Conservation (phyloP, 2,329 filamentous ascomycete genomes). For the Cytospora schulzeri region DNA sequence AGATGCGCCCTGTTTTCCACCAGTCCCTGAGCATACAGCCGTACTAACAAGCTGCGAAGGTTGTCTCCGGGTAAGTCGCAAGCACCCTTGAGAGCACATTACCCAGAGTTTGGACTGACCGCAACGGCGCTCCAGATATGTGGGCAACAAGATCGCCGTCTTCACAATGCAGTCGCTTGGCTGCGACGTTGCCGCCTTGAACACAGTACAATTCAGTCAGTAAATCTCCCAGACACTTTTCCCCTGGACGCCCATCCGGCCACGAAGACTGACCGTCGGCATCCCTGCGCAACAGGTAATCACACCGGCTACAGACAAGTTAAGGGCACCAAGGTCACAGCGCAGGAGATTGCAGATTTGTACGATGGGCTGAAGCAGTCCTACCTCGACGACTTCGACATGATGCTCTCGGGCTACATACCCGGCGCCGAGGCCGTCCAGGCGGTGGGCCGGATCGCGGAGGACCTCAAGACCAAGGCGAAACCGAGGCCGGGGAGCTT, state of each 20-base stretch:
- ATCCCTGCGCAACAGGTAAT: slow-evolving; percentile 66
- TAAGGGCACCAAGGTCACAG: slow-evolving; percentile 80
- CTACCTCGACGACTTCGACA: slow-evolving; percentile 85
- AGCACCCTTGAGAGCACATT: neutral
- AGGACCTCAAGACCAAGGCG: slow-evolving; percentile 72
- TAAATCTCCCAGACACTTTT: slow-evolving; percentile 25
- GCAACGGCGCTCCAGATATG: slow-evolving; percentile 65
- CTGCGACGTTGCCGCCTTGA: slow-evolving; percentile 90
- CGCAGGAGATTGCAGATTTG: slow-evolving; percentile 79
- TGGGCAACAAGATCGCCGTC: slow-evolving; percentile 95
- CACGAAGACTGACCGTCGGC: slow-evolving; percentile 1
- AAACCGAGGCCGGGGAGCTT: slow-evolving; percentile 70
- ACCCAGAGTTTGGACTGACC: slow-evolving; percentile 9
- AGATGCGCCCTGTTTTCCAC: slow-evolving; percentile 25
- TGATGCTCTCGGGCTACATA: slow-evolving; percentile 93
- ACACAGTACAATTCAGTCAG: slow-evolving; percentile 97
- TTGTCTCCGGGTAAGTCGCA: slow-evolving; percentile 46
- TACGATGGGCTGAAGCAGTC: slow-evolving; percentile 84
- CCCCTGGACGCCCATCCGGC: neutral
- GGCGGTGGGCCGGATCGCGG: slow-evolving; percentile 80
- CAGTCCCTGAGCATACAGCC: slow-evolving; percentile 29
- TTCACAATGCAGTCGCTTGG: slow-evolving; percentile 93
- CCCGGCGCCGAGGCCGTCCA: slow-evolving; percentile 83
- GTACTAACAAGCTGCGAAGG: slow-evolving; percentile 36
- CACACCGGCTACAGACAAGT: slow-evolving; percentile 91